Evolutionary conservation across 2,329 filamentous ascomycete species (phyloP), one percentile per base, ranked within the genome.

Genomic region (Colletotrichum sp.): DNA sequence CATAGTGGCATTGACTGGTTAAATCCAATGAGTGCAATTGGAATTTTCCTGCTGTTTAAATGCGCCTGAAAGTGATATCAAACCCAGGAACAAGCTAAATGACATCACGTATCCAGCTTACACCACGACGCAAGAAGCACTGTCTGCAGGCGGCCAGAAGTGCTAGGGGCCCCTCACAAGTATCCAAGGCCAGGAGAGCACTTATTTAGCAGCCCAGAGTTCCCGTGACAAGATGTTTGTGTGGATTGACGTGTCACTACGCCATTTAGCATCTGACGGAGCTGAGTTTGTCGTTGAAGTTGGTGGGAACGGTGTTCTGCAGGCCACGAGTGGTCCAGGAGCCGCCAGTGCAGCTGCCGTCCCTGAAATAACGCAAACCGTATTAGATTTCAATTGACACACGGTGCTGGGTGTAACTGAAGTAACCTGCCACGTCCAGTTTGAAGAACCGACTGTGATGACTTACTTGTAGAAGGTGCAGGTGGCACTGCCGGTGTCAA

Each of bases 331-430:
- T 55, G n/a, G 36, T 68, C 65, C 65, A 68, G 44, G 65, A 68
- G 28, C 36, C n/a, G 18, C 65, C 65, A 8, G 24, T 44, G 65
- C 65, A 68, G 65, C 65, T 68, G 28, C 65, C 65, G 39, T 68
- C 24, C 5, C 44, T 55, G 24, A 28, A 21, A 30, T 21, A 24
- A n/a, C 28, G 18, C 18, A 18, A 32, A 15, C 2, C 9, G 9
- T 32, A n/a, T 63, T 63, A 63, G 30, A 36, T 52, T 9, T 21
- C 6, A 6, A 21, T 52, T 49, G 39, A 6, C 39, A 44, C 39
- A 49, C 3, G n/a, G 10, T 4, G 1, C 6, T 12, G 30, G 28
- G 8, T n/a, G 28, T 13, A 8, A 7, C 2, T 7, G 10, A 21
- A 21, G 10, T 8, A 21, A 52, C 7, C n/a, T 13, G 44, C 10